These are phyloP conservation scores for Wickerhamiella hasegawae DNA, from an alignment of 805 yeast species.

Conservation along the genomic window DNA sequence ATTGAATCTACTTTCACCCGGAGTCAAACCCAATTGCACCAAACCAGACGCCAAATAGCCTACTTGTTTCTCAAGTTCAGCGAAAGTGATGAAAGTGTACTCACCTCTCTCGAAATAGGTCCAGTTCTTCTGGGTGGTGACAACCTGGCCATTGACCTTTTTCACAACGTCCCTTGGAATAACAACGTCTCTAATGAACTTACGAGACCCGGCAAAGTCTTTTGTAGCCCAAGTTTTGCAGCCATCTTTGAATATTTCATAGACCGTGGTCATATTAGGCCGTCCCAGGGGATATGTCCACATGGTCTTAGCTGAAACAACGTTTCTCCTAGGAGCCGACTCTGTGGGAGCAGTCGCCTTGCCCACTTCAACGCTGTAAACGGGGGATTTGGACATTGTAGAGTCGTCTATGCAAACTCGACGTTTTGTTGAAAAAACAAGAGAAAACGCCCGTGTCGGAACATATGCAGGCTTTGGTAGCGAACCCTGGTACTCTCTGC, in stretches of 20 bases:
- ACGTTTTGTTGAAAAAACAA: no score
- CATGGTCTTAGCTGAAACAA: conserved; percentile 22
- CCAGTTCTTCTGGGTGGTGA: conserved; percentile 74
- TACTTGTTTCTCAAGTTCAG: conserved; percentile 35
- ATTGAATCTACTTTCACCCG: conserved; percentile 53
- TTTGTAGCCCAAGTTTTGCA: conserved; percentile 38
- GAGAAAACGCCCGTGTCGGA: no score
- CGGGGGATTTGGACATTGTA: no score
- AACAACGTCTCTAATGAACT: conserved; percentile 50
- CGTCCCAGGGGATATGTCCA: conserved; percentile 47
- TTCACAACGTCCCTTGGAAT: conserved; percentile 65
- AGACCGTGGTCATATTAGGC: conserved; percentile 39
- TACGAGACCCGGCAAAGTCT: conserved; percentile 64
- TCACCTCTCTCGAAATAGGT: conserved; percentile 60
- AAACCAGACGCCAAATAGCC: conserved; percentile 60
- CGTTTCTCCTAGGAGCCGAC: conserved; percentile 22
- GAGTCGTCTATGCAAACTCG: no score
- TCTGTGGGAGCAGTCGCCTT: conserved; percentile 21
- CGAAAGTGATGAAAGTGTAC: conserved; percentile 50
- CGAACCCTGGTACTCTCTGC: no score
- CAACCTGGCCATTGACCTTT: conserved; percentile 58
- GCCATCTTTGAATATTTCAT: conserved; percentile 51
- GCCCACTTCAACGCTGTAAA: conserved; percentile 22
- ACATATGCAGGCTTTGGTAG: no score
- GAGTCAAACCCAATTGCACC: conserved; percentile 50